Evolutionary conservation across 352 stramenopile genomes (phyloP), one percentile per base, ranked within the genome.

Genomic region (Phytopythium montanum): DNA sequence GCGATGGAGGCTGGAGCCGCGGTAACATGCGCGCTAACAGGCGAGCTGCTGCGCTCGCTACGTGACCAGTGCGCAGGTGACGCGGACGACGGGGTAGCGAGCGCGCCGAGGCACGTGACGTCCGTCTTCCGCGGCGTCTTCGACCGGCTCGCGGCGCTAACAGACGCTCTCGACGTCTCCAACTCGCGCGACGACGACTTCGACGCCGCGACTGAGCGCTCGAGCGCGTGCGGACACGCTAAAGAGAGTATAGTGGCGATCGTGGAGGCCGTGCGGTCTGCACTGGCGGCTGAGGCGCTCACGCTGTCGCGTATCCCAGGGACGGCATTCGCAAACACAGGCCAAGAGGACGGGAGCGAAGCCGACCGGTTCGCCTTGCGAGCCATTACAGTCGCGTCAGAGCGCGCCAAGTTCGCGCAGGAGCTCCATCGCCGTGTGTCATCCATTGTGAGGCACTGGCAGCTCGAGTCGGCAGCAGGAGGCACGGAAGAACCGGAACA

Each of bases 11-110:
- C 1, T 4, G 44, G 26, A 25, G 45, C 42, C 9, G 16, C 19
- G 28, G 9, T 18, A 26, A 18, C 23, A 9, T 25, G 42, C 8
- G 41, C 12, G 45, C 60, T 58, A 16, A 56, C 29, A 2, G 29
- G 38, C 13, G 59, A 56, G 33, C 13, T 46, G 28, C 36, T 54
- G 53, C 28, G 62, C 57, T 29, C 63, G 34, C 38, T 60, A 28
- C n/a, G 57, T 45, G 58, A 53, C 50, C 9, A 50, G 28, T 18
- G 48, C 59, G 4, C 42, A 39, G 23, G 42, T 51, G 23, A 46
- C 36, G 9, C 10, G 33, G 21, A 21, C 49, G 21, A 36, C 57
- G 5, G 23, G 28, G 7, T 26, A 31, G 39, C 60, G 36, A 42
- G 8, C 13, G 36, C 36, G 46, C 46, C 2, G 28, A 6, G 16